A percentile compares a stretch with the other conserved stretches of the same genome.
phyloP scores from a whole-genome alignment of 768 basidiomycete genomes.

The Tricholoma matsutake region DNA sequence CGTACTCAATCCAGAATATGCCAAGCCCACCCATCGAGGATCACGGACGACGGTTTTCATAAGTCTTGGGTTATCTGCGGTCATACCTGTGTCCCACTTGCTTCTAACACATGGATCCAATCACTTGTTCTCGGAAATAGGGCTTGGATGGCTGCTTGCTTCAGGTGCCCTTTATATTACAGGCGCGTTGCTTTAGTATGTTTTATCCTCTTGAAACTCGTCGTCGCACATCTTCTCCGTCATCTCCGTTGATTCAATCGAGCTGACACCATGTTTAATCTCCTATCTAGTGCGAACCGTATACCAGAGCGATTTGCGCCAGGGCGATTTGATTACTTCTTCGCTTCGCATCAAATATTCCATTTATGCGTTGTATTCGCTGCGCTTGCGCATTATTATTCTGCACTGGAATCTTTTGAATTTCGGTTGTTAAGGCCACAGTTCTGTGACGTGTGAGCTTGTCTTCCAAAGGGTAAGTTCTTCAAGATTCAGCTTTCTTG shows the following conservation, averaged over 20 bases:
- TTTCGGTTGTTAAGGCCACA: constrained; percentile 49
- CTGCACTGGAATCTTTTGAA: constrained; percentile 53
- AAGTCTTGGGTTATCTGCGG: constrained; percentile 65
- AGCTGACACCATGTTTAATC: constrained; percentile 11
- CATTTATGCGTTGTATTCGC: constrained; percentile 77
- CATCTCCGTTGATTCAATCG: constrained; percentile 20
- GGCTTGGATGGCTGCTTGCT: constrained; percentile 64
- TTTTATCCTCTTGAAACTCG: constrained; percentile 23
- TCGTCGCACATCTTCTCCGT: constrained; percentile 10
- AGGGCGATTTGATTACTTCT: constrained; percentile 76
- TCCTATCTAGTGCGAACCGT: constrained; percentile 66
- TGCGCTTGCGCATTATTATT: constrained; percentile 61
- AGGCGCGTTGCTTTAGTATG: constrained; percentile 83
- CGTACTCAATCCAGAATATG: constrained; percentile 76
- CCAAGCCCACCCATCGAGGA: constrained; percentile 70
- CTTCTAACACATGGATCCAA: constrained; percentile 54
- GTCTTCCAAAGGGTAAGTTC: not conserved
- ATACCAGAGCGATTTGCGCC: constrained; percentile 75
- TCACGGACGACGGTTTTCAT: constrained; percentile 80
- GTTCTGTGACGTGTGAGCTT: constrained; percentile 16
- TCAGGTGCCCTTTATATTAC: constrained; percentile 74
- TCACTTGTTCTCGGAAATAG: constrained; percentile 57
- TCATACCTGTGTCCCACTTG: constrained; percentile 69
- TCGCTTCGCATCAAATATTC: constrained; percentile 88
- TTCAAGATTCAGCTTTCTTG: not conserved